Percentiles rank a stretch among this genome's conserved stretches.
Evolutionary conservation across 2,329 filamentous ascomycete species (phyloP).

Genomic region (Penicillium sp.): DNA sequence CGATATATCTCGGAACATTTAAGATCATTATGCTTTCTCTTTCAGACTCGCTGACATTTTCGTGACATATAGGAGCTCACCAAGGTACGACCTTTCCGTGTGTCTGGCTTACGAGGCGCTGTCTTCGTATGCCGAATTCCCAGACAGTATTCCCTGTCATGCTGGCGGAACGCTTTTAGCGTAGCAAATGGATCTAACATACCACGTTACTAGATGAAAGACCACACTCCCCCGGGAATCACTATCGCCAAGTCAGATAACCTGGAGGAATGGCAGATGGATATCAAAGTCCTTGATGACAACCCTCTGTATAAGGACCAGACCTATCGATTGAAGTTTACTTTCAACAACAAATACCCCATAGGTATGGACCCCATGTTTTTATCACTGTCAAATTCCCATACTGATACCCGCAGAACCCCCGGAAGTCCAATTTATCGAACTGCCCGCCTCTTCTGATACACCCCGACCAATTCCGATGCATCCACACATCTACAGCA

Average conservation of each 20-base stretch:
- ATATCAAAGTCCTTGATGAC: conserved; percentile 82
- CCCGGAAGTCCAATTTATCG: conserved; percentile 87
- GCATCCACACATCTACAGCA: conserved; percentile 97
- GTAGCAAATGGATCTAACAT: background rate
- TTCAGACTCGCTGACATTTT: conserved; percentile 15
- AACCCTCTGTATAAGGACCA: conserved; percentile 85
- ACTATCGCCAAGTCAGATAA: conserved; percentile 76
- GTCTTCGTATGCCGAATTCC: background rate
- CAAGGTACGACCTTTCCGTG: conserved; percentile 46
- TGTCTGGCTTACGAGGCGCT: background rate
- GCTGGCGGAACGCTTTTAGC: background rate
- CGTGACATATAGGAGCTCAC: conserved; percentile 48
- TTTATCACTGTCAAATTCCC: background rate
- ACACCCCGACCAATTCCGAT: conserved; percentile 70
- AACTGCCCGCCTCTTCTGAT: conserved; percentile 46
- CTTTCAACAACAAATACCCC: conserved; percentile 78
- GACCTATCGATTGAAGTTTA: conserved; percentile 81
- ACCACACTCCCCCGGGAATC: conserved; percentile 65
- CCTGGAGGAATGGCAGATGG: conserved; percentile 86
- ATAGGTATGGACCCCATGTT: conserved; percentile 65
- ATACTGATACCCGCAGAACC: conserved; percentile 61
- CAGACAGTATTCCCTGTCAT: background rate
- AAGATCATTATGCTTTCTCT: background rate
- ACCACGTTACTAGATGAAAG: conserved; percentile 49
- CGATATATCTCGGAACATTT: background rate